These are phyloP conservation scores for Mucor lusitanicus DNA, from an alignment of 371 early-diverging fungal species.

Conservation along the genomic window DNA sequence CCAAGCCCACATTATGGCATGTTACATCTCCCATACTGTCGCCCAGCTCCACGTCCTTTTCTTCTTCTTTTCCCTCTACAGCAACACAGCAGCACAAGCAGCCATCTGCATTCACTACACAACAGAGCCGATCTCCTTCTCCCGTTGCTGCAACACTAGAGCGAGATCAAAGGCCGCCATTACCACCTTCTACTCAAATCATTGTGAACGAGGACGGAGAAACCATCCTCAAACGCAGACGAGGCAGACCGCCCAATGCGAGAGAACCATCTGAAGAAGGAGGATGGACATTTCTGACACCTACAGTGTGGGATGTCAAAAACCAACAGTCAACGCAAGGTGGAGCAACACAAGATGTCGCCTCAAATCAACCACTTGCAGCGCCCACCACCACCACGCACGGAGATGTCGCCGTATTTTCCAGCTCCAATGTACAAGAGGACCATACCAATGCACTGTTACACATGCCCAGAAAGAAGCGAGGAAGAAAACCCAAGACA, in stretches of 20 bases:
- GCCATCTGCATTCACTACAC: neutral
- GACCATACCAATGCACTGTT: too few species aligned
- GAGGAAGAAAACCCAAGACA: conserved; percentile 52
- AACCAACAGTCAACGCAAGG: neutral
- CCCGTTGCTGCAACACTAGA: neutral
- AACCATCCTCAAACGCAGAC: conserved; percentile 45
- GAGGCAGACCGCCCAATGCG: conserved; percentile 45
- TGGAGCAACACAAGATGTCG: neutral
- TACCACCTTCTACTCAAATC: conserved; percentile 33
- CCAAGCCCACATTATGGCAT: neutral
- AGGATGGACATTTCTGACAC: conserved; percentile 49
- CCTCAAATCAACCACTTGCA: neutral
- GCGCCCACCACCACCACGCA: conserved; percentile 14
- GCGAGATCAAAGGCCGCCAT: neutral
- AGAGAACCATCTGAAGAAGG: conserved; percentile 35
- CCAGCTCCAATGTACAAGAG: conserved; percentile 42
- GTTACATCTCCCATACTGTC: neutral
- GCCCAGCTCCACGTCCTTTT: neutral
- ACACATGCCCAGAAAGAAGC: conserved; percentile 45
- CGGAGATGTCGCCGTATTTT: conserved; percentile 42
- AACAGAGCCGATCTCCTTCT: neutral
- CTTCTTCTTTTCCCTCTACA: neutral
- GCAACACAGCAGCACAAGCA: neutral
- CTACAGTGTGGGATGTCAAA: conserved; percentile 49
- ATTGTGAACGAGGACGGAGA: conserved; percentile 33